phyloP scores from a whole-genome alignment of 2,329 filamentous ascomycete genomes.

The Paramyrothecium roridum region DNA sequence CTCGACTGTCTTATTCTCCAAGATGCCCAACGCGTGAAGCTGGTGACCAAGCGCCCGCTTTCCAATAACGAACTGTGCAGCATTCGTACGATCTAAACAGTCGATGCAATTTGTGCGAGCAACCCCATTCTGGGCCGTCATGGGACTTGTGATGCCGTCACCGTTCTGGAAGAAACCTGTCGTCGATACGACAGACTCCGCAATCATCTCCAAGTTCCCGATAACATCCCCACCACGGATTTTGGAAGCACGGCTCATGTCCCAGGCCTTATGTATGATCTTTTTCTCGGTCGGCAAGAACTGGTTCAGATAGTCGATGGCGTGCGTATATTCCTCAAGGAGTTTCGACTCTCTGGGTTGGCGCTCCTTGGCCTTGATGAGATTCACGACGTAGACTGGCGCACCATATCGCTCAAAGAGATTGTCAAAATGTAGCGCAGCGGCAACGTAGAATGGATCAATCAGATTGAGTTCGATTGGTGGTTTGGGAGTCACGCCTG shows the following conservation, averaged over 20 bases:
- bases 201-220: constrained; percentile 82
- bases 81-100: constrained; percentile 94
- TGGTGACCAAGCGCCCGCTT: constrained; percentile 92
- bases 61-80: constrained; percentile 95
- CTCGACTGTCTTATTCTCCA: constrained; percentile 73
- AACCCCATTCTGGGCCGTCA: constrained; percentile 81
- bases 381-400: constrained; percentile 85
- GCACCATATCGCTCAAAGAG: constrained; percentile 90
- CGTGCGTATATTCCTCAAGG: constrained; percentile 79
- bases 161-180: constrained; percentile 97
- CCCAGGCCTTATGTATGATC: constrained; percentile 93
- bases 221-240: constrained; percentile 92
- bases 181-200: constrained; percentile 77
- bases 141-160: constrained; percentile 60
- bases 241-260: constrained; percentile 96
- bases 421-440: constrained; percentile 92
- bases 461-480: constrained; percentile 94
- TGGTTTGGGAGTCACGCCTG: constrained; percentile 91
- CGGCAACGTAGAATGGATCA: constrained; percentile 92
- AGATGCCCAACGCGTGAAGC: constrained; percentile 84
- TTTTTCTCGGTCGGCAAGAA: constrained; percentile 80
- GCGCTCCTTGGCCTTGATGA: constrained; percentile 86
- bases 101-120: constrained; percentile 97
- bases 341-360: constrained; percentile 90
- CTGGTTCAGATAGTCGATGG: constrained; percentile 90